These are phyloP conservation scores for Heterobasidion parviporum DNA, from an alignment of 1,284 basidiomycete species.

Conservation along the genomic window DNA sequence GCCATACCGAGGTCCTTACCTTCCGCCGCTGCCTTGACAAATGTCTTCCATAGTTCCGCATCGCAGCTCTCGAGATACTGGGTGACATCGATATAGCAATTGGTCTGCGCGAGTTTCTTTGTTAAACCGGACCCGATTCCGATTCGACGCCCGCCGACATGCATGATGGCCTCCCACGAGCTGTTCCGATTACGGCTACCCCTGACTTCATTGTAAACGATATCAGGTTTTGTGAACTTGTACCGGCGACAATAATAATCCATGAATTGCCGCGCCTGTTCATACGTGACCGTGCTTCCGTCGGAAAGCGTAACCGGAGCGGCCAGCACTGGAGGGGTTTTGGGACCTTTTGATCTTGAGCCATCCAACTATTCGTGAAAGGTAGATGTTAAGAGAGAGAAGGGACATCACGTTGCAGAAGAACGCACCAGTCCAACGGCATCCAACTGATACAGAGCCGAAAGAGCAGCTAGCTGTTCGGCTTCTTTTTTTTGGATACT, in stretches of 20 bases:
- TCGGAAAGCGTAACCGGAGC: slow-evolving; percentile 43
- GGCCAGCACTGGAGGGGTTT: slow-evolving; percentile 5
- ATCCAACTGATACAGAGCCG: slow-evolving; percentile 64
- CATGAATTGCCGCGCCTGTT: slow-evolving; percentile 86
- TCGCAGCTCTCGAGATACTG: slow-evolving; percentile 85
- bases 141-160: slow-evolving; percentile 72
- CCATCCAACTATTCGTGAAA: slow-evolving; percentile 4
- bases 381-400: background rate
- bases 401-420: background rate
- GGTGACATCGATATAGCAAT: slow-evolving; percentile 84
- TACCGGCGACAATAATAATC: slow-evolving; percentile 90
- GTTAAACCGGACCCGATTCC: slow-evolving; percentile 64
- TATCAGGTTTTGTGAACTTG: slow-evolving; percentile 74
- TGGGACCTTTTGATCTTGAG: background rate
- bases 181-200: slow-evolving; percentile 16
- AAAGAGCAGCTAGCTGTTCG: slow-evolving; percentile 68
- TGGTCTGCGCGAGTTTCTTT: slow-evolving; percentile 74
- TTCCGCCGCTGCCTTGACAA: slow-evolving; percentile 47
- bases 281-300: slow-evolving; percentile 58
- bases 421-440: slow-evolving; percentile 42
- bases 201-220: slow-evolving; percentile 41
- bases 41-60: slow-evolving; percentile 71
- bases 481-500: slow-evolving; percentile 59
- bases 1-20: slow-evolving; percentile 68
- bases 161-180: slow-evolving; percentile 78